phyloP scores from a whole-genome alignment of 2,329 filamentous ascomycete species.

The Fusarium temperatum region DNA sequence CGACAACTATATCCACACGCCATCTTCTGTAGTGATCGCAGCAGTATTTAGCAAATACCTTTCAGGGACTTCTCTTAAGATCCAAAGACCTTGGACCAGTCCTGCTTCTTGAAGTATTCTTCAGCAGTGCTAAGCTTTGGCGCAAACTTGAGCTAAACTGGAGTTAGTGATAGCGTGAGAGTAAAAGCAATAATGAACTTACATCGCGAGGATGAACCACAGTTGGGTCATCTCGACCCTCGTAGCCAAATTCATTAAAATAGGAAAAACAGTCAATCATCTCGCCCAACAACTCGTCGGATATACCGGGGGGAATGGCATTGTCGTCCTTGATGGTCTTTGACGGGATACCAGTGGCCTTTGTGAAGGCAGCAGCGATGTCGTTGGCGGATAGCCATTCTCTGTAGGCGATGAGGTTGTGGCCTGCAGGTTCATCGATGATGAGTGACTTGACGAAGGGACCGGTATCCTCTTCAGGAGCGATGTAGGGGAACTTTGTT shows the following conservation, averaged over 20 bases:
- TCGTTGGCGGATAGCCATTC: constrained; percentile 34
- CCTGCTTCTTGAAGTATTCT: constrained; percentile 25
- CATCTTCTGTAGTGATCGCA: background rate
- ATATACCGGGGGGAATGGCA: background rate
- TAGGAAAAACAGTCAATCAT: constrained; percentile 18
- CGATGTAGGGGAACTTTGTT: constrained; percentile 37
- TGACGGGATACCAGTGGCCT: constrained; percentile 20
- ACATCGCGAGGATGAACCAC: constrained; percentile 18
- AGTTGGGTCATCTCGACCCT: constrained; percentile 24
- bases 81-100: constrained; percentile 15
- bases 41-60: too few relatives aligned
- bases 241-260: constrained; percentile 26
- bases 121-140: background rate
- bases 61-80: background rate
- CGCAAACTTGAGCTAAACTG: background rate
- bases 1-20: too few relatives aligned
- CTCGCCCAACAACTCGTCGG: constrained; percentile 4
- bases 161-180: background rate
- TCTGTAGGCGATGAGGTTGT: constrained; percentile 38
- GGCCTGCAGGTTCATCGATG: constrained; percentile 16
- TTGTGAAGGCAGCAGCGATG: constrained; percentile 22
- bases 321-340: background rate
- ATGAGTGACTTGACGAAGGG: constrained; percentile 37
- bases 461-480: constrained; percentile 39
- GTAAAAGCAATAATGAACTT: background rate